Base-by-base conservation (phyloP, 345 rosid species). In the Rubroshorea leprosula region DNA sequence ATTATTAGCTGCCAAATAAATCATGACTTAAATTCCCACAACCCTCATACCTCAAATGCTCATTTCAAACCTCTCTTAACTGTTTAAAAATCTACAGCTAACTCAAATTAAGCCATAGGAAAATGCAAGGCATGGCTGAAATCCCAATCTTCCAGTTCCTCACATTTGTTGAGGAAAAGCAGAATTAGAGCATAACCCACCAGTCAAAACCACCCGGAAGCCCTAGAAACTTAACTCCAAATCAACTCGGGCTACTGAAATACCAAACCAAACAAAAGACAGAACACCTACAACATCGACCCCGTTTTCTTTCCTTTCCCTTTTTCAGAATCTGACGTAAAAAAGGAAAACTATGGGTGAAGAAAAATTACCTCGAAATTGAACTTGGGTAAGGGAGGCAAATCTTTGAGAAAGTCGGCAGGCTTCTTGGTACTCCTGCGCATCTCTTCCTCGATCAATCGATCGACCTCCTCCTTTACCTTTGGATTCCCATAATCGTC, bases 361-460 rank as follows among this genome's bases (percentile, higher is more conserved):
- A 31, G 5, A 16, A 49, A 44, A 35, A 23, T 41, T 2, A 87
- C 99, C 94, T 89, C 74, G 68, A 92, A 83, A 57, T 55, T 80
- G 68, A 83, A 81, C 58, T 76, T 72, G 17, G 91, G 78, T 15
- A 85, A 66, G 51, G 96, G 84, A 29, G 97, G 97, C 45, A 93
- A 65, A 64, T 85, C 88, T 66, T 79, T 82, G 56, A 89, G 88
- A 57, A 89, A 89, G 62, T 93, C 96, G 14, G 96, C 72, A 6
- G 99, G 99, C 52, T 87, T 93, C 79, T 82, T 86, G 11, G 78
- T 70, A 73, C 99, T 93, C 60, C 83, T 72, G 14, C 97, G 94
- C 99, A 93, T 93, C 83, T 93, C 99, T 54, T 89, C 97, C 72
- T 89, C 96, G 46, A 93, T 86, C 26, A 89, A 74, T 9, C 89